Conservation (phyloP, 2,329 filamentous ascomycete genomes). For the Eutypella sp. region DNA sequence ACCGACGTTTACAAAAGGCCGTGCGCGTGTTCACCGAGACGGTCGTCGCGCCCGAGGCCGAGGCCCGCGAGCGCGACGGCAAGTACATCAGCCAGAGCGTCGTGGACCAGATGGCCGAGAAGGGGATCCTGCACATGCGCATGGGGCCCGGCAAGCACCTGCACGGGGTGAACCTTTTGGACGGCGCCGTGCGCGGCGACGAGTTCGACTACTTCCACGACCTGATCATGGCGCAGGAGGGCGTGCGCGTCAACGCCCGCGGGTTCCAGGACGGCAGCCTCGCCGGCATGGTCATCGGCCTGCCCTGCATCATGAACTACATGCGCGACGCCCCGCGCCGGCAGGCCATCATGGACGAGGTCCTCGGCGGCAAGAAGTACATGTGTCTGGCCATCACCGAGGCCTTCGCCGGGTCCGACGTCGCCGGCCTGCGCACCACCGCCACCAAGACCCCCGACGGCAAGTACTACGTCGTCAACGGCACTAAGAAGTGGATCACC, state of each 20-base stretch:
- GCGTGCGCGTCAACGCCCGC: constrained; percentile 63
- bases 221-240: constrained; percentile 69
- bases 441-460: constrained; percentile 72
- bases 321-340: constrained; percentile 62
- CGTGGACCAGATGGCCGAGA: constrained; percentile 72
- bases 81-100: constrained; percentile 66
- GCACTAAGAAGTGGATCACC: constrained; percentile 82
- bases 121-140: constrained; percentile 74
- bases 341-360: constrained; percentile 63
- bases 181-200: constrained; percentile 67
- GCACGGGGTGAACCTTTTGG: constrained; percentile 63
- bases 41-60: constrained; percentile 68
- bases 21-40: constrained; percentile 68
- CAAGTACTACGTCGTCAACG: constrained; percentile 66
- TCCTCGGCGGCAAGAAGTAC: constrained; percentile 78
- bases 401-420: constrained; percentile 80
- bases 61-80: constrained; percentile 70
- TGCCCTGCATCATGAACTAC: constrained; percentile 78
- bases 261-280: constrained; percentile 86
- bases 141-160: constrained; percentile 79
- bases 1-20: constrained; percentile 62
- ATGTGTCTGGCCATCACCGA: constrained; percentile 85
- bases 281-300: constrained; percentile 77
- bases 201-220: constrained; percentile 89
- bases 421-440: constrained; percentile 74